Evolutionary conservation across 1,139 yeast species (phyloP).

Genomic region (Zygosaccharomyces sapae): DNA sequence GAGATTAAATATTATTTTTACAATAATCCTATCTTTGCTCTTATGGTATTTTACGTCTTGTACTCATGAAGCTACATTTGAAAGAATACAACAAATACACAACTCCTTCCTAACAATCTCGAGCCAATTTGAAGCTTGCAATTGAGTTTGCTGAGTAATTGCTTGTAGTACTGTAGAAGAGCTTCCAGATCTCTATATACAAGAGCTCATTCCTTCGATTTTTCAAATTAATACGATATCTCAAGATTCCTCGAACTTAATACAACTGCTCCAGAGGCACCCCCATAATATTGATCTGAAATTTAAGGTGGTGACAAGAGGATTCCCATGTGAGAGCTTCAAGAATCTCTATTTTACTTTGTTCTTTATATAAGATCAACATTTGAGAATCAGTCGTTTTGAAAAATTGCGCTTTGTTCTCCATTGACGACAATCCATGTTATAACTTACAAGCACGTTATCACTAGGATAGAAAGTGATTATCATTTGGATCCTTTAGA

Average conservation of each 20-base stretch:
- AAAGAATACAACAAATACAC: background rate
- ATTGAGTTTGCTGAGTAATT: background rate
- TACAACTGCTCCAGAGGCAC: background rate
- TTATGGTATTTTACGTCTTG: background rate
- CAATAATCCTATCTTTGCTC: background rate
- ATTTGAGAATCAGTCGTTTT: background rate
- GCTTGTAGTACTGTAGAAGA: background rate
- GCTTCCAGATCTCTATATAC: background rate
- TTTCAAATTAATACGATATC: background rate
- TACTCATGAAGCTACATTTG: background rate
- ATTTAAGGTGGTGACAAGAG: background rate
- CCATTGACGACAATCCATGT: background rate
- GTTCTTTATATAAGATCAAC: background rate
- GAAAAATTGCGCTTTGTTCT: conserved; percentile 2
- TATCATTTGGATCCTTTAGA: background rate
- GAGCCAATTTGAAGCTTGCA: background rate
- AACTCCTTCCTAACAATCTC: background rate
- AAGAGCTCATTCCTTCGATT: background rate
- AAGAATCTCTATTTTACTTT: background rate
- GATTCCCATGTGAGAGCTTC: background rate
- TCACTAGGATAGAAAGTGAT: background rate
- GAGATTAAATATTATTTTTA: no score
- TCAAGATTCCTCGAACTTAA: background rate
- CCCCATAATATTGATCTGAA: background rate
- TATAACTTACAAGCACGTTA: background rate